Conservation (phyloP, 257 asterid genomes). For the Capsicum baccatum region DNA sequence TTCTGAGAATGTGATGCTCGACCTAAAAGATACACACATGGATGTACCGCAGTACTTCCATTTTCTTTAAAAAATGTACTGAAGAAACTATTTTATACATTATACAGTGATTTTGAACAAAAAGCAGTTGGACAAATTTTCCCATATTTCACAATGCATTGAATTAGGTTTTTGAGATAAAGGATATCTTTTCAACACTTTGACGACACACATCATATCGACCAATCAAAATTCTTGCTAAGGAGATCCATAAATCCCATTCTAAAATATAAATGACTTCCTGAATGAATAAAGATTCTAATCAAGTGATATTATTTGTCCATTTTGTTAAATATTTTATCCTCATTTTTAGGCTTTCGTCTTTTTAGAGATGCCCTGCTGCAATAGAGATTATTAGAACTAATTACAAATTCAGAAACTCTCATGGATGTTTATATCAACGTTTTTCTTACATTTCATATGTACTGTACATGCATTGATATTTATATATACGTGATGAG, state of each 20-base stretch:
- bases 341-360: background rate
- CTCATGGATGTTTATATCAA: background rate
- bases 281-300: background rate
- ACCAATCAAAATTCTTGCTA: background rate
- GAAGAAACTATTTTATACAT: background rate
- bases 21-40: background rate
- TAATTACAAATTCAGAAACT: background rate
- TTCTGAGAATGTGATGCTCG: background rate
- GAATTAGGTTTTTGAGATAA: background rate
- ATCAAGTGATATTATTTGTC: background rate
- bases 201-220: background rate
- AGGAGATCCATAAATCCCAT: background rate
- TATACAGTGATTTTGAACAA: background rate
- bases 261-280: background rate
- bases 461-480: background rate
- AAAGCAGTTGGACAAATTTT: background rate
- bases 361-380: background rate
- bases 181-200: background rate
- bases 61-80: background rate
- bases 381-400: background rate
- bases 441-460: background rate
- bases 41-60: background rate
- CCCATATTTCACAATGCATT: background rate
- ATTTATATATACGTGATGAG: background rate
- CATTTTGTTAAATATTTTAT: background rate